Base-by-base conservation (phyloP, 345 rosid genomes). In the Eutrema yunnanense region DNA sequence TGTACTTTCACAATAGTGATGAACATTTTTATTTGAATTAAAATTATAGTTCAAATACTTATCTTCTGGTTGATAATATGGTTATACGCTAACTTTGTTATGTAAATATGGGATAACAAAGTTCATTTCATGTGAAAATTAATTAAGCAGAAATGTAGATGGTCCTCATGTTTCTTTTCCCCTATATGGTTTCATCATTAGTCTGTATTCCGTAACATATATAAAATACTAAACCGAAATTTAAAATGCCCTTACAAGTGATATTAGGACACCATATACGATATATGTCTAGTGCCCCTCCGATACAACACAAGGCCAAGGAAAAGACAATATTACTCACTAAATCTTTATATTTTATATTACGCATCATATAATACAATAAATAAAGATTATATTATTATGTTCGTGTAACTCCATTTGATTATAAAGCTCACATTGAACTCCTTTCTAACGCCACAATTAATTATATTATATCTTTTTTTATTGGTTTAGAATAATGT, bases 281-380 rank as follows among this genome's bases (percentile, higher is more conserved):
- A 29, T 42, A n/a, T n/a, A 44, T 65, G 65, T 59, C 51, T 8
- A 41, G 26, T 59, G 48, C 41, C 73, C 54, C 41, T 74, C 62
- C 68, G 57, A 67, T 50, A 26, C 29, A 40, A 41, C 53, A 48
- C 61, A 65, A 59, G 33, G 78, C 55, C 73, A 59, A 59, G 9
- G 53, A 47, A 65, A 44, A 63, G 63, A 57, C 72, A 33, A 57
- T 38, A 38, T 14, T 50, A 32, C 73, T n/a, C 52, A 74, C 67
- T 72, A 58, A 41, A 66, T 74, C 67, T 59, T 74, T 58, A 59
- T 66, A 74, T 50, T 74, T 74, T 41, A 73, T 64, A 46, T 38
- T 55, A 37, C 37, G 37, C 36, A 56, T 47, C 33, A 58, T 73
- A 73, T 37, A 44, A 54, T 54, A 63, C 55, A 63, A 3, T 43